Evolutionary conservation across 2,329 filamentous ascomycete genomes (phyloP).

Genomic region (Polytolypa hystricis): DNA sequence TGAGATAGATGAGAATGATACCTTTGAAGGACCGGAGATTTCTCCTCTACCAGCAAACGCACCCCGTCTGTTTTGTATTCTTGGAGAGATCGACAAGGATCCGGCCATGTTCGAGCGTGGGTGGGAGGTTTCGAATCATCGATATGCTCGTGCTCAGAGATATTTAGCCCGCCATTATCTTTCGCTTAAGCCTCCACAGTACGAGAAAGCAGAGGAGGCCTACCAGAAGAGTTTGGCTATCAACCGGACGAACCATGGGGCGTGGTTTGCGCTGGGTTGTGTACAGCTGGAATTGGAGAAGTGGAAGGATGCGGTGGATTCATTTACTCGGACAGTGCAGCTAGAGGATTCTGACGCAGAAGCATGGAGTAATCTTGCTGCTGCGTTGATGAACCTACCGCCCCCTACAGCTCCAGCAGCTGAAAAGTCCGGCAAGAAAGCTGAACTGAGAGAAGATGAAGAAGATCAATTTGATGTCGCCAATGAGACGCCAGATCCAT

Average conservation of each 20-base stretch:
- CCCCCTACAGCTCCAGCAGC: slow-evolving; percentile 3
- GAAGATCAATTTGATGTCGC: slow-evolving; percentile 16
- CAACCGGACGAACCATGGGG: slow-evolving; percentile 68
- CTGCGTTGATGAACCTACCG: slow-evolving; percentile 54
- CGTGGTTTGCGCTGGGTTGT: slow-evolving; percentile 87
- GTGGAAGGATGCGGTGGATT: slow-evolving; percentile 69
- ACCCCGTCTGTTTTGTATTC: slow-evolving; percentile 79
- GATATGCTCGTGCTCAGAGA: slow-evolving; percentile 78
- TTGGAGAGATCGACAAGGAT: slow-evolving; percentile 77
- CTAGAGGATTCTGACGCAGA: slow-evolving; percentile 81
- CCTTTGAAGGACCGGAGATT: slow-evolving; percentile 57
- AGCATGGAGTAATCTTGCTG: slow-evolving; percentile 90
- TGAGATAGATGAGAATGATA: slow-evolving; percentile 40
- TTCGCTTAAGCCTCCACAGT: slow-evolving; percentile 47
- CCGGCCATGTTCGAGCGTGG: slow-evolving; percentile 68
- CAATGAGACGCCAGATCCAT: slow-evolving; percentile 35
- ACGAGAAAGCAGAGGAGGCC: slow-evolving; percentile 59
- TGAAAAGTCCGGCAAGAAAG: slow-evolving; percentile 22
- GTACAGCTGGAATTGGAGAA: slow-evolving; percentile 66
- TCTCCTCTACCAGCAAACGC: slow-evolving; percentile 67
- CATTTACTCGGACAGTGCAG: slow-evolving; percentile 73
- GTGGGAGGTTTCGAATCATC: slow-evolving; percentile 70
- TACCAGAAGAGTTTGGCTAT: slow-evolving; percentile 67
- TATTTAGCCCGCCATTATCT: slow-evolving; percentile 74
- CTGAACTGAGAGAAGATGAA: slow-evolving; percentile 20